phyloP scores from a whole-genome alignment of 306 rosid species.

The Cyamopsis tetragonoloba region DNA sequence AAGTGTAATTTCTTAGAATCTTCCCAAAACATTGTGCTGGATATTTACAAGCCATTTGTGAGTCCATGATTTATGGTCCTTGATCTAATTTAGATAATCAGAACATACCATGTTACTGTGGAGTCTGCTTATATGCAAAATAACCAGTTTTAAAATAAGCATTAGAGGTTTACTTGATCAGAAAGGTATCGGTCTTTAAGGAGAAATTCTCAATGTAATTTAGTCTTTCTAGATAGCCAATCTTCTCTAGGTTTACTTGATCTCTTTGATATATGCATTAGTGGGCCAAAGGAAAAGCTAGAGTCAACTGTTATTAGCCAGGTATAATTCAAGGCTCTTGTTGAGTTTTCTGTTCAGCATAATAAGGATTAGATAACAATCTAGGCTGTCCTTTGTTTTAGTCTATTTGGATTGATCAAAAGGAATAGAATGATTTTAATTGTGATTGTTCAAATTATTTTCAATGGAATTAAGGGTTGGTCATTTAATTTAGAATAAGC shows the following conservation, averaged over 20 bases:
- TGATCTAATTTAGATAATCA: too few relatives aligned
- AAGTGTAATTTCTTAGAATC: slow-evolving; percentile 45
- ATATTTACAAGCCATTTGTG: too few relatives aligned
- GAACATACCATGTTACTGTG: too few relatives aligned
- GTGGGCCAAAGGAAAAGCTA: slow-evolving; percentile 86
- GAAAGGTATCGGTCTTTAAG: too few relatives aligned
- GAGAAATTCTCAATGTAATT: too few relatives aligned
- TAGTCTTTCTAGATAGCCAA: too few relatives aligned
- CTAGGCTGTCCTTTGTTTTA: background rate
- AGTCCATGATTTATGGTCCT: too few relatives aligned
- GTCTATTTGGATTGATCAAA: background rate
- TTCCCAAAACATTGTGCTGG: slow-evolving; percentile 36
- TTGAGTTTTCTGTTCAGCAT: background rate
- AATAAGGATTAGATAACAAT: background rate
- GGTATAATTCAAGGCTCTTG: slow-evolving; percentile 38
- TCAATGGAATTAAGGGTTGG: background rate
- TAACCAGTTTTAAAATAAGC: too few relatives aligned
- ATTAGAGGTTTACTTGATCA: too few relatives aligned
- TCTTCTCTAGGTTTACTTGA: too few relatives aligned
- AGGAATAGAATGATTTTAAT: background rate
- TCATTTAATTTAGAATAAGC: background rate
- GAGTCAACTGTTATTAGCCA: slow-evolving; percentile 89
- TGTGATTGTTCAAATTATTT: background rate
- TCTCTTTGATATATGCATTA: too few relatives aligned
- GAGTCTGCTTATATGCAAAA: too few relatives aligned